phyloP scores from a whole-genome alignment of 768 basidiomycete genomes.

The Sporobolomyces roseus region DNA sequence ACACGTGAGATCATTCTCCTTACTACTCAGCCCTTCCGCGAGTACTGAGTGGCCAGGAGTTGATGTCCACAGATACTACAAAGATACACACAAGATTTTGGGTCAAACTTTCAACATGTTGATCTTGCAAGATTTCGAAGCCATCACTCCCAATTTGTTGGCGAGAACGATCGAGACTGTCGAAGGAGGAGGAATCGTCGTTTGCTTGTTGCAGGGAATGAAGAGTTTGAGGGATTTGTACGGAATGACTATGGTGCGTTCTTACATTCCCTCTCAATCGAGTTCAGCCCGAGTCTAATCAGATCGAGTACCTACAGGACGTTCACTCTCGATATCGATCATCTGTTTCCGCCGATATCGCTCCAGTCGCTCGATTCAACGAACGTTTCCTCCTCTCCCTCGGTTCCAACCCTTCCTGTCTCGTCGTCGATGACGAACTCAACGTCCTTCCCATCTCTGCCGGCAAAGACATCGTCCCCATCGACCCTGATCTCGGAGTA shows the following conservation, averaged over 20 bases:
- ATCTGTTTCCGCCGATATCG: constrained; percentile 54
- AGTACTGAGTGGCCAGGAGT: neutral
- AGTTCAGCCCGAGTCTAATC: neutral
- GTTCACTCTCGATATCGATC: constrained; percentile 93
- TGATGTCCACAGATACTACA: constrained; percentile 67
- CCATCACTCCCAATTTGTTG: constrained; percentile 92
- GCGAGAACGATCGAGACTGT: constrained; percentile 98
- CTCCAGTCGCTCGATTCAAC: constrained; percentile 91
- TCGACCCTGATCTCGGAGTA: constrained; percentile 49
- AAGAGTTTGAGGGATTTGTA: constrained; percentile 84
- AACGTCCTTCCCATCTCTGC: constrained; percentile 94
- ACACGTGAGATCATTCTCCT: too few species aligned
- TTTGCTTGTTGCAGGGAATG: constrained; percentile 91
- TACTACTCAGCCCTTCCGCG: neutral
- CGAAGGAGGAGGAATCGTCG: constrained; percentile 77
- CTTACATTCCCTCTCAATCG: neutral
- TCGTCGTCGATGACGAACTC: constrained; percentile 94
- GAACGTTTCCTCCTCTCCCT: constrained; percentile 98
- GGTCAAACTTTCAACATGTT: constrained; percentile 98
- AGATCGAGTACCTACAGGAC: constrained; percentile 57
- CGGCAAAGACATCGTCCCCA: constrained; percentile 80
- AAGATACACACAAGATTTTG: constrained; percentile 92
- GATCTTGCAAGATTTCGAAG: constrained; percentile 95
- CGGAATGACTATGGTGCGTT: constrained; percentile 69
- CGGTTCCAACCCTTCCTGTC: constrained; percentile 83